These are phyloP conservation scores for Xanthoconium stramineum DNA, from an alignment of 768 basidiomycete genomes.

Conservation along the genomic window DNA sequence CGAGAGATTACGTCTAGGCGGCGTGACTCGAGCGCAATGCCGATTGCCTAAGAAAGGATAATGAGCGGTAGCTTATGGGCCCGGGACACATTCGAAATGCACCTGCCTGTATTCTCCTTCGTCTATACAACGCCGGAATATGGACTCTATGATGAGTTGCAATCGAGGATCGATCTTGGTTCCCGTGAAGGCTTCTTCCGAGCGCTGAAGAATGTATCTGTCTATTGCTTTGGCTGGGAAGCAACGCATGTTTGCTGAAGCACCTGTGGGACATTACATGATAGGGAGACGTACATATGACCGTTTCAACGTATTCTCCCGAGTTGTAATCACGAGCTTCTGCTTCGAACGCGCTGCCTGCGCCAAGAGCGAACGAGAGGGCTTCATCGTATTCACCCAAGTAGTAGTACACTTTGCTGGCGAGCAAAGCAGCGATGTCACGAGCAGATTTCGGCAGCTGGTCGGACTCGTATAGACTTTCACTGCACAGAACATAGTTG, in stretches of 20 bases:
- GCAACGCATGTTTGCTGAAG: not conserved
- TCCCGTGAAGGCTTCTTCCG: slow-evolving; percentile 46
- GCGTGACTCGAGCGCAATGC: slow-evolving; percentile 89
- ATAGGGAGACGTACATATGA: slow-evolving; percentile 71
- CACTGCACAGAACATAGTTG: slow-evolving; percentile 47
- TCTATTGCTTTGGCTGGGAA: slow-evolving; percentile 89
- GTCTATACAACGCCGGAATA: slow-evolving; percentile 79
- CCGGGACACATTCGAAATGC: slow-evolving; percentile 11
- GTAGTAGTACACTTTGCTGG: slow-evolving; percentile 99
- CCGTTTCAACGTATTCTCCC: slow-evolving; percentile 91
- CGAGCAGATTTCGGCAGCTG: slow-evolving; percentile 72
- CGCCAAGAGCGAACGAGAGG: slow-evolving; percentile 89
- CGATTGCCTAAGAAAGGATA: slow-evolving; percentile 64
- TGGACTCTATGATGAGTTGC: slow-evolving; percentile 82
- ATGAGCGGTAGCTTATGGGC: slow-evolving; percentile 8
- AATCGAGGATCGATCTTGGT: slow-evolving; percentile 77
- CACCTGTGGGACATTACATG: not conserved
- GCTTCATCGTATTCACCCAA: slow-evolving; percentile 95
- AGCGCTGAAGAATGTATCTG: slow-evolving; percentile 75
- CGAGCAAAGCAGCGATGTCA: slow-evolving; percentile 82
- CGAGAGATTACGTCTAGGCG: slow-evolving; percentile 82
- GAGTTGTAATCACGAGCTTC: slow-evolving; percentile 61
- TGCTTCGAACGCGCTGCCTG: slow-evolving; percentile 80
- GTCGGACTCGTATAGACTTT: slow-evolving; percentile 83
- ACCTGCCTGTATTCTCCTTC: slow-evolving; percentile 94